These are phyloP conservation scores for Marchantia polymorpha DNA, from an alignment of 225 moss, liverwort and hornwort species.

Conservation along the genomic window DNA sequence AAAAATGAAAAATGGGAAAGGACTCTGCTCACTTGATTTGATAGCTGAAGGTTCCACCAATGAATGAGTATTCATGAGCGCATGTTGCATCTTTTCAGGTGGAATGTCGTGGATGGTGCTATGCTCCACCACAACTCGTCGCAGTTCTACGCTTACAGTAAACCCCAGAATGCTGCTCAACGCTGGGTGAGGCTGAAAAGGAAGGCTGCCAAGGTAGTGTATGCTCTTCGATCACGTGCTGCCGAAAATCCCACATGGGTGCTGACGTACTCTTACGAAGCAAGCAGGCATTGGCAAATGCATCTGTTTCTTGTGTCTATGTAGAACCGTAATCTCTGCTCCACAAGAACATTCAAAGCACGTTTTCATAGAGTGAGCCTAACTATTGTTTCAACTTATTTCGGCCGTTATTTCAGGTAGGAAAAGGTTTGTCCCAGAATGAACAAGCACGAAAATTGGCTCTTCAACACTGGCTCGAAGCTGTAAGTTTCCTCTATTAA, in stretches of 20 bases:
- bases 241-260: neutral
- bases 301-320: neutral
- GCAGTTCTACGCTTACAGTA: conserved; percentile 45
- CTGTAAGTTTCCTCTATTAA: conserved; percentile 46
- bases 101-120: conserved; percentile 50
- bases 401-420: conserved; percentile 47
- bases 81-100: conserved; percentile 29
- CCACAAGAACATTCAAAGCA: too few species aligned
- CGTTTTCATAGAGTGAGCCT: too few species aligned
- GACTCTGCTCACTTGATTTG: neutral
- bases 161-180: conserved; percentile 44
- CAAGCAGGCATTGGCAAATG: neutral
- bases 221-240: too few species aligned
- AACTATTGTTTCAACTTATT: neutral
- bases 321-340: neutral
- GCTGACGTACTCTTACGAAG: neutral
- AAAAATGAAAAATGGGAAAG: neutral
- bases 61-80: neutral
- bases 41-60: neutral
- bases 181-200: conserved; percentile 73
- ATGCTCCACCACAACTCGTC: conserved; percentile 35
- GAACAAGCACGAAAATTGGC: conserved; percentile 69
- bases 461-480: conserved; percentile 95
- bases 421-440: conserved; percentile 76
- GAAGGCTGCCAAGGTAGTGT: conserved; percentile 70